Evolutionary conservation across 306 rosid genomes (phyloP), one percentile per base, ranked within the genome.

Genomic region (Lathyrus aphaca): DNA sequence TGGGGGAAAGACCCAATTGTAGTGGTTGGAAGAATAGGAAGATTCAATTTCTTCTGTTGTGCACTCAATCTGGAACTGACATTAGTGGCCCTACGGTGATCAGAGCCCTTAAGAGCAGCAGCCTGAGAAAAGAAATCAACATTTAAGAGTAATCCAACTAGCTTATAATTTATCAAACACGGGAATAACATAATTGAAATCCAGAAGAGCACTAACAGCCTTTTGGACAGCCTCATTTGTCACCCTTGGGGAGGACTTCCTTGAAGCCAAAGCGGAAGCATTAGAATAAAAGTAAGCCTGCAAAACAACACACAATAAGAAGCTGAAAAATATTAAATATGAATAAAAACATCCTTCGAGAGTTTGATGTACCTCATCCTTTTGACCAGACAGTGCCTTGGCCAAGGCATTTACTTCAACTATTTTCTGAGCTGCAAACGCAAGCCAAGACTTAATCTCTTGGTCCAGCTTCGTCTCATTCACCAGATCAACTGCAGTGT

Each of bases 1-100:
- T 91, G 97, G 71, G 97, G 97, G 82, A 91, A 91, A 71, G 95
- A 91, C 60, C 96, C 96, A 53, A 85, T 91, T 16, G 92, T 91
- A 69, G 97, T 91, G 27, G 97, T 91, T 14, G 96, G 96, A 72
- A 91, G 96, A 61, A 77, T 58, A 7, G 97, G 92, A 86, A 91
- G 97, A 62, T 88, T 86, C 64, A 88, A 66, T 81, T 85, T 86
- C 80, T 86, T 91, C 81, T 85, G 97, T 80, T 91, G 96, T 40
- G 92, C 84, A 44, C 76, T 88, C 67, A 88, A 78, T 76, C 97
- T 83, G n/a, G 84, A 76, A 51, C 88, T 81, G 64, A 88, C 97
- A 80, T 76, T 73, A 46, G 92, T 91, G 61, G 84, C 77, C 59
- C 92, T 85, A 10, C 85, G 77, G 75, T 88, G 92, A 72, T 83